Evolutionary conservation across 139 green algal genomes (phyloP), one percentile per base, ranked within the genome.

Genomic region (Chlamydomonas sp.): DNA sequence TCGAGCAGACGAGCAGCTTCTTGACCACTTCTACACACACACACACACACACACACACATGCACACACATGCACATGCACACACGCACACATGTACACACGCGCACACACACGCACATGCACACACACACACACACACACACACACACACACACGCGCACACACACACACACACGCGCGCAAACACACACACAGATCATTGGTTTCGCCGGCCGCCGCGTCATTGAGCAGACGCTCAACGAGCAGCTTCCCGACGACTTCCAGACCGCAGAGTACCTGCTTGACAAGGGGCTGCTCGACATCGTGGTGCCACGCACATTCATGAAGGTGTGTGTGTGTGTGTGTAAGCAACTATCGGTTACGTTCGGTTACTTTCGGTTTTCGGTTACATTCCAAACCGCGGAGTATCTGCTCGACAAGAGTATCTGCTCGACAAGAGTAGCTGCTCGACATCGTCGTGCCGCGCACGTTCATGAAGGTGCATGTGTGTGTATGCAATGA

Each of bases 1-100:
- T 86, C 73, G 83, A 88, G 79, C 83, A 88, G 75, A 86, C 79
- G 79, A 88, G n/a, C n/a, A n/a, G n/a, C n/a, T n/a, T n/a, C n/a
- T n/a, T n/a, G n/a, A n/a, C n/a, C n/a, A n/a, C n/a, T n/a, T n/a
- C n/a, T n/a, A n/a, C n/a, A n/a, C n/a, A n/a, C n/a, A n/a, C n/a
- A n/a, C n/a, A n/a, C n/a, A n/a, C n/a, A n/a, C n/a, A n/a, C n/a
- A n/a, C n/a, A n/a, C n/a, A n/a, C n/a, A n/a, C n/a, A n/a, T n/a
- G n/a, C n/a, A n/a, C n/a, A n/a, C n/a, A n/a, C n/a, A n/a, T n/a
- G n/a, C n/a, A n/a, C n/a, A n/a, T n/a, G n/a, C n/a, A n/a, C n/a
- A n/a, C n/a, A n/a, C n/a, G n/a, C n/a, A n/a, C n/a, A n/a, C n/a
- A n/a, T n/a, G n/a, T n/a, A n/a, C n/a, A n/a, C n/a, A n/a, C n/a